These are phyloP conservation scores for Ochetophila trinervis DNA, from an alignment of 306 rosid genomes.

Conservation along the genomic window DNA sequence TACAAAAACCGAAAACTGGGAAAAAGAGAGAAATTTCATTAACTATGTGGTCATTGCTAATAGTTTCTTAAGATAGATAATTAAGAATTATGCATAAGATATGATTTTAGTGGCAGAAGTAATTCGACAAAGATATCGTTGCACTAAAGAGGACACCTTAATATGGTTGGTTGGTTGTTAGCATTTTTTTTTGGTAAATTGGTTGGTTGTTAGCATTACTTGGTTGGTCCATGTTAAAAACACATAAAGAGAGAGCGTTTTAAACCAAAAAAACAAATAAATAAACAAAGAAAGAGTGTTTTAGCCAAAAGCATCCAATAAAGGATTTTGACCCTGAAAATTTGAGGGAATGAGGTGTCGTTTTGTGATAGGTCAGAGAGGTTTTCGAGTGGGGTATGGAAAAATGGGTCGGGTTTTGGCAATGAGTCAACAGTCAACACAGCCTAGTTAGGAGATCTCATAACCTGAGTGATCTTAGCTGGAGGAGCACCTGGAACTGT, in stretches of 20 bases:
- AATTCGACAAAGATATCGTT: constrained; percentile 36
- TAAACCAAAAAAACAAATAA: no score
- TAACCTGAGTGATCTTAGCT: constrained; percentile 29
- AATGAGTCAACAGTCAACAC: no score
- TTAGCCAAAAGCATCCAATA: constrained; percentile 36
- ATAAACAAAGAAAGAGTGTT: constrained; percentile 6
- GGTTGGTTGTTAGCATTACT: constrained; percentile 27
- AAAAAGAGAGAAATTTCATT: no score
- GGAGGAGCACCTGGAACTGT: constrained; percentile 39
- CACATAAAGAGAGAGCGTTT: constrained; percentile 14
- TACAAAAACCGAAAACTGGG: no score
- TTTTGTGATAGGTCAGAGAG: constrained; percentile 1
- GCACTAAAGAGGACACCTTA: constrained; percentile 32
- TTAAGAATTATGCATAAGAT: no score
- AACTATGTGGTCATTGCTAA: no score
- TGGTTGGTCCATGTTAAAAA: constrained; percentile 32
- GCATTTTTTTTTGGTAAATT: no score
- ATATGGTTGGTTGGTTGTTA: constrained; percentile 47
- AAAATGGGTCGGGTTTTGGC: constrained; percentile 16
- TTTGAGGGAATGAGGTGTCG: constrained; percentile 23
- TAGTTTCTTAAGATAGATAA: no score
- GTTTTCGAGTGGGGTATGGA: constrained; percentile 3
- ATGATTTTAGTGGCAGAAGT: constrained; percentile 24
- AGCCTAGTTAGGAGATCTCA: no score
- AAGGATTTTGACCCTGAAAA: constrained; percentile 31